Evolutionary conservation across 352 stramenopile species (phyloP).

Genomic region (Phytophthora tentaculata): DNA sequence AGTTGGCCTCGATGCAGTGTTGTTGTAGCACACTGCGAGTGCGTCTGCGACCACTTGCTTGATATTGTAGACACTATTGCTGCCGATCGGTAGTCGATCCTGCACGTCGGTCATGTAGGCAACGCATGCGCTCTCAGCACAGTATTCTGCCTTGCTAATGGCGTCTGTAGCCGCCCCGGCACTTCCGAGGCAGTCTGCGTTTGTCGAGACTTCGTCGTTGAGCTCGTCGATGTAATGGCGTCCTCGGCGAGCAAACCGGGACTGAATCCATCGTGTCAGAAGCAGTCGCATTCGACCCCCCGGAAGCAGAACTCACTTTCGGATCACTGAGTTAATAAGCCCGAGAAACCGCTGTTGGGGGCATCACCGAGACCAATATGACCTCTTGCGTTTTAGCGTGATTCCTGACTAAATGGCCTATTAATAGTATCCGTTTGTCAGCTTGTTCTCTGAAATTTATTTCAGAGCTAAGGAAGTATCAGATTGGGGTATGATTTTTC

Average conservation of each 20-base stretch:
- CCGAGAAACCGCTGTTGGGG: too few relatives aligned
- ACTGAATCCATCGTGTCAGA: background rate
- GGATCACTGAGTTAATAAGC: too few relatives aligned
- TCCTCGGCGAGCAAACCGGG: background rate
- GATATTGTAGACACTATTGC: slow-evolving; percentile 15
- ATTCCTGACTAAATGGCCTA: too few relatives aligned
- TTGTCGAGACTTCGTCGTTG: background rate
- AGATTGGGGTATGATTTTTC: too few relatives aligned
- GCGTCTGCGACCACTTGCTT: slow-evolving; percentile 9
- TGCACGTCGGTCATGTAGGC: slow-evolving; percentile 15
- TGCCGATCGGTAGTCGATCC: slow-evolving; percentile 20
- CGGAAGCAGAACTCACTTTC: too few relatives aligned
- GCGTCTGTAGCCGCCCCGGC: background rate
- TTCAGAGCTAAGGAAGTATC: too few relatives aligned
- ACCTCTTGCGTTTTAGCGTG: too few relatives aligned
- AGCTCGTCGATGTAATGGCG: background rate
- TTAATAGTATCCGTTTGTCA: too few relatives aligned
- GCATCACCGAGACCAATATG: too few relatives aligned
- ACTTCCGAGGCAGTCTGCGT: slow-evolving; percentile 24
- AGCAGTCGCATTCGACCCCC: background rate
- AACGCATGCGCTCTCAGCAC: slow-evolving; percentile 14
- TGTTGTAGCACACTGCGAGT: slow-evolving; percentile 12
- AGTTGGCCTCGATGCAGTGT: slow-evolving; percentile 6
- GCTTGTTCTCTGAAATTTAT: too few relatives aligned
- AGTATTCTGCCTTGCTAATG: slow-evolving; percentile 3